A percentile compares a stretch with the other conserved stretches of the same genome.
Conservation (phyloP, 2,329 filamentous ascomycete species). For the Dichotomopilus funicola region DNA sequence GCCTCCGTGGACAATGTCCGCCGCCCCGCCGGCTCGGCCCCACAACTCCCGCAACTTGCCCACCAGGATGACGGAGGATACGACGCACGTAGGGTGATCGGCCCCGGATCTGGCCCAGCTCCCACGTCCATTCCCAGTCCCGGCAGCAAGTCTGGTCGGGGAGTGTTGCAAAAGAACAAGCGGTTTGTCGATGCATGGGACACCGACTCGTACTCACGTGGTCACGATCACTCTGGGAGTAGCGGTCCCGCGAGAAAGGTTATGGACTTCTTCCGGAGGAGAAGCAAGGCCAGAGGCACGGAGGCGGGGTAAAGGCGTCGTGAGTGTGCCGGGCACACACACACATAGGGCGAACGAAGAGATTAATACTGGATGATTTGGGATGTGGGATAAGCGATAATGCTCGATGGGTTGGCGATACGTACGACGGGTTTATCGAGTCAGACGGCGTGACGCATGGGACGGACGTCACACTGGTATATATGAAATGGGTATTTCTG, state of each 20-base stretch:
- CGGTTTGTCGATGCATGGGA: constrained; percentile 88
- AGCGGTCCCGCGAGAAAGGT: constrained; percentile 84
- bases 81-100: constrained; percentile 30
- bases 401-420: too few species aligned
- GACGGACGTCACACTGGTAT: too few species aligned
- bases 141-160: constrained; percentile 34
- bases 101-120: neutral
- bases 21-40: constrained; percentile 37
- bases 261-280: constrained; percentile 95
- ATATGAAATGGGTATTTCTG: too few species aligned
- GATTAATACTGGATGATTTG: neutral
- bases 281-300: constrained; percentile 66
- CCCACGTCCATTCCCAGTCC: too few species aligned
- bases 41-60: constrained; percentile 38
- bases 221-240: constrained; percentile 66
- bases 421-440: too few species aligned
- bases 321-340: neutral
- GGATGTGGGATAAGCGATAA: neutral
- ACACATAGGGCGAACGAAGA: neutral
- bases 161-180: constrained; percentile 76
- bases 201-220: constrained; percentile 54
- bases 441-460: too few species aligned
- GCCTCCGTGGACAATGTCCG: constrained; percentile 41
- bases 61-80: constrained; percentile 38
- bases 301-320: constrained; percentile 44